Conservation (phyloP, 2,329 filamentous ascomycete genomes). For the Blastomyces silverae region DNA sequence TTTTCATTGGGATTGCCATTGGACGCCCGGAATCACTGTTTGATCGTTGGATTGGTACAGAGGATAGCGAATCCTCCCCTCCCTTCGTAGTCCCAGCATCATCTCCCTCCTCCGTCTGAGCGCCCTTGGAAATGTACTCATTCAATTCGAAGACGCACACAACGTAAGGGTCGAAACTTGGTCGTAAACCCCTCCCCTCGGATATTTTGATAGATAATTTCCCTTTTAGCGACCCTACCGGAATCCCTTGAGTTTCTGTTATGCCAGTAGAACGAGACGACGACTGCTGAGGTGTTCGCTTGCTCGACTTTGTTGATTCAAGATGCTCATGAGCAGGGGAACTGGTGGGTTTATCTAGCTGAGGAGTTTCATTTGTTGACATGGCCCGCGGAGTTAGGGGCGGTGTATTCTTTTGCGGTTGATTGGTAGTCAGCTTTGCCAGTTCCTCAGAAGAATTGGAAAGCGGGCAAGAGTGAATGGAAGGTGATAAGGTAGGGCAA, state of each 20-base stretch:
- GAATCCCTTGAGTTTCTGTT: conserved; percentile 44
- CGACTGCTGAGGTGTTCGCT: conserved; percentile 15
- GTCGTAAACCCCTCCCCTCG: conserved; percentile 74
- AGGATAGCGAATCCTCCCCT: conserved; percentile 47
- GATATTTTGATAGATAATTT: conserved; percentile 84
- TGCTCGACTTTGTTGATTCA: conserved; percentile 24
- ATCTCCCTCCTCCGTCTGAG: conserved; percentile 55
- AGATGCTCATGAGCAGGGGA: conserved; percentile 25
- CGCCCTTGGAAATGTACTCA: conserved; percentile 87
- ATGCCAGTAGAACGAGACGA: conserved; percentile 23
- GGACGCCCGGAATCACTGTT: conserved; percentile 75
- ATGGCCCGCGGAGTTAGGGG: conserved; percentile 83
- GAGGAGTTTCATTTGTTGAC: conserved; percentile 59
- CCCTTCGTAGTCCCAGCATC: conserved; percentile 56
- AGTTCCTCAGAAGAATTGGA: conserved; percentile 42
- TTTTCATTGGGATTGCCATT: conserved; percentile 95
- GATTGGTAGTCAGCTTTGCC: conserved; percentile 68
- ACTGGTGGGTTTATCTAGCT: conserved; percentile 26
- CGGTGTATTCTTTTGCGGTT: conserved; percentile 74
- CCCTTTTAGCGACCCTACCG: conserved; percentile 68
- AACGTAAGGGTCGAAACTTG: conserved; percentile 83
- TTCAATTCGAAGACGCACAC: conserved; percentile 96
- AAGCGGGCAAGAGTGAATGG: conserved; percentile 36
- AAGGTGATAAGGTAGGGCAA: conserved; percentile 40
- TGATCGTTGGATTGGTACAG: conserved; percentile 59